These are phyloP conservation scores for Lophiotrema nucula DNA, from an alignment of 495 filamentous ascomycete genomes.

Conservation along the genomic window DNA sequence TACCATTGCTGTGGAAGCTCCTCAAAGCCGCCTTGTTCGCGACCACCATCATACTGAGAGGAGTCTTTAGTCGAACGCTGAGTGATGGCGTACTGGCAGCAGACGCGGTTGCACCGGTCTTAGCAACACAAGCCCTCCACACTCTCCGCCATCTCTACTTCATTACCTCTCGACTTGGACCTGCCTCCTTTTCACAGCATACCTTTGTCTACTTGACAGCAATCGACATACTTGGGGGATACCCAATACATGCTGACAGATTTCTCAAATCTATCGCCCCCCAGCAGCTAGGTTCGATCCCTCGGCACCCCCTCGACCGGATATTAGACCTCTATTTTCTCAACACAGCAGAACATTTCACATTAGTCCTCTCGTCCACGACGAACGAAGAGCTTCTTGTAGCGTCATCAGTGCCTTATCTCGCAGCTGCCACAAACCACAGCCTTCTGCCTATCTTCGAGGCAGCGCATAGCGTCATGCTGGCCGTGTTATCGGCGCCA, in stretches of 20 bases:
- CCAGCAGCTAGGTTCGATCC: slow-evolving; percentile 60
- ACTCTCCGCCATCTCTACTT: slow-evolving; percentile 84
- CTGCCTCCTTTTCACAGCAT: slow-evolving; percentile 73
- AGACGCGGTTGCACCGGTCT: slow-evolving; percentile 60
- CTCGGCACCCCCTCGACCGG: slow-evolving; percentile 71
- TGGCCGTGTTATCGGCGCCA: slow-evolving; percentile 78
- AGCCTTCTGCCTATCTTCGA: slow-evolving; percentile 74
- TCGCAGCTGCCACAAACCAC: slow-evolving; percentile 62
- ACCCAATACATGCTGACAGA: slow-evolving; percentile 64
- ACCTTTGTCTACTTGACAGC: slow-evolving; percentile 82
- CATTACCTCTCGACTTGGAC: slow-evolving; percentile 74
- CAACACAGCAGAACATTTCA: slow-evolving; percentile 84
- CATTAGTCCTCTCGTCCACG: slow-evolving; percentile 61
- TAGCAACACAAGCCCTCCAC: slow-evolving; percentile 75
- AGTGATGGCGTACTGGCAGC: slow-evolving; percentile 54
- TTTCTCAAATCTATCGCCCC: slow-evolving; percentile 68
- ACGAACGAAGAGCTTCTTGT: slow-evolving; percentile 73
- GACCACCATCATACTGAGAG: slow-evolving; percentile 70
- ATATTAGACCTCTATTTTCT: slow-evolving; percentile 88
- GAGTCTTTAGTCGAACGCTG: slow-evolving; percentile 67
- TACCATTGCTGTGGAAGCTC: slow-evolving; percentile 77
- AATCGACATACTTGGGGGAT: slow-evolving; percentile 81
- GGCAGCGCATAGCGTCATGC: slow-evolving; percentile 81
- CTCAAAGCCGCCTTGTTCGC: slow-evolving; percentile 79
- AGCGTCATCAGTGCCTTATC: slow-evolving; percentile 71